A percentile compares a stretch with the other conserved stretches of the same genome.
Conservation (phyloP, 2,329 filamentous ascomycete species). For the Diaporthe destruens region DNA sequence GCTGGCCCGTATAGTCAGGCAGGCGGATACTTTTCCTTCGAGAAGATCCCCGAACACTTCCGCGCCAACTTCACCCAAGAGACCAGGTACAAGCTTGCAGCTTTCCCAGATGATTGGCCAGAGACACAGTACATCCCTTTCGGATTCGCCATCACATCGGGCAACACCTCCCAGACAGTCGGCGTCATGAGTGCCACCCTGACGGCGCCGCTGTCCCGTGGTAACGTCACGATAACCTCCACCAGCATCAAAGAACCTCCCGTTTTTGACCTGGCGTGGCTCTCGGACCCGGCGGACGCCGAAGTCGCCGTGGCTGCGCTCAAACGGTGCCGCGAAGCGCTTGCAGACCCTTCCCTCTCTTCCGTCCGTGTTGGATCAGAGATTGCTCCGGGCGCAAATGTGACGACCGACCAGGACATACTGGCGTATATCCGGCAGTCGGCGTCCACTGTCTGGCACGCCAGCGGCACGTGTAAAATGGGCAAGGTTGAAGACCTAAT, state of each 20-base stretch:
- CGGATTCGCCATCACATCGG: background rate
- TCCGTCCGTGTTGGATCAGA: slow-evolving; percentile 48
- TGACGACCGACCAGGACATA: slow-evolving; percentile 45
- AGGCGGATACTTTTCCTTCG: slow-evolving; percentile 36
- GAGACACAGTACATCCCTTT: slow-evolving; percentile 17
- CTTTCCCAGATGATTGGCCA: background rate
- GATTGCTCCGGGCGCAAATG: slow-evolving; percentile 51
- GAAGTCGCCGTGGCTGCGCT: slow-evolving; percentile 56
- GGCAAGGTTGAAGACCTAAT: slow-evolving; percentile 50
- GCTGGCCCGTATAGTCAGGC: slow-evolving; percentile 15
- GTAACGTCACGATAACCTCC: slow-evolving; percentile 54
- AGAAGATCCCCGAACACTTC: slow-evolving; percentile 31
- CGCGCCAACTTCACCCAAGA: slow-evolving; percentile 11
- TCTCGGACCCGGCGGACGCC: slow-evolving; percentile 53
- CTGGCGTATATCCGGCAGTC: slow-evolving; percentile 44
- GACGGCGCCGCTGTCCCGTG: slow-evolving; percentile 54
- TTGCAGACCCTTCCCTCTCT: slow-evolving; percentile 35
- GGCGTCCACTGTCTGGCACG: slow-evolving; percentile 50
- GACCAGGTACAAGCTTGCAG: background rate
- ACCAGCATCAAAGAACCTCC: slow-evolving; percentile 51
- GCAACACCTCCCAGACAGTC: background rate
- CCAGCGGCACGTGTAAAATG: slow-evolving; percentile 59
- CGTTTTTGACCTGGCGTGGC: slow-evolving; percentile 56
- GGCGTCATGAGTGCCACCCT: slow-evolving; percentile 46
- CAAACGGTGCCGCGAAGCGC: slow-evolving; percentile 53